phyloP scores from a whole-genome alignment of 352 stramenopile species.

The Plasmopara viticola region DNA sequence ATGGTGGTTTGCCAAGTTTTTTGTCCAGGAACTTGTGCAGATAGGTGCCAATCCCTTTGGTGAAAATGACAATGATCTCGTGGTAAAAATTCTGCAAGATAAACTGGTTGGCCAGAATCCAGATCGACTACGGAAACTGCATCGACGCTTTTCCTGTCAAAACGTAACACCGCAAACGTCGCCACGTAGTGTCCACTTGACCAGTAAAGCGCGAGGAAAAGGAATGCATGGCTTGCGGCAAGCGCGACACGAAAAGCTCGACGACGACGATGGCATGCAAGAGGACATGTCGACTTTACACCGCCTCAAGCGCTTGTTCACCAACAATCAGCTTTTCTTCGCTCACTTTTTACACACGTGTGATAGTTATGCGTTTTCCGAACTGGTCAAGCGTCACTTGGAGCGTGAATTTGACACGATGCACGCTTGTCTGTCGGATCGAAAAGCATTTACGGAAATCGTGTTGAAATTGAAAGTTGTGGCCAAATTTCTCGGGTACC shows the following conservation, averaged over 20 bases:
- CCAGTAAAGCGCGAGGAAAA: slow-evolving; percentile 10
- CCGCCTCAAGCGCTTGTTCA: slow-evolving; percentile 36
- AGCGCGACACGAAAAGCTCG: slow-evolving; percentile 4
- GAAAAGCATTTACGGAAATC: slow-evolving; percentile 54
- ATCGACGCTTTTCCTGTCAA: slow-evolving; percentile 61
- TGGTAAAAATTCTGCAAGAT: slow-evolving; percentile 63
- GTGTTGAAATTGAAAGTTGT: slow-evolving; percentile 56
- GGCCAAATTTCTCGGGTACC: slow-evolving; percentile 62
- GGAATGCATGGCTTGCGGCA: slow-evolving; percentile 9
- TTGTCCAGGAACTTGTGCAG: slow-evolving; percentile 62
- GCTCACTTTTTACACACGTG: slow-evolving; percentile 61
- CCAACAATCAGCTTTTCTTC: slow-evolving; percentile 72
- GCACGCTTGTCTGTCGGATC: slow-evolving; percentile 22
- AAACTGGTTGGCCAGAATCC: slow-evolving; percentile 61
- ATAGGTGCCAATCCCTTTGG: slow-evolving; percentile 61
- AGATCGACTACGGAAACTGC: slow-evolving; percentile 57
- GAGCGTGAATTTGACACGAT: slow-evolving; percentile 37
- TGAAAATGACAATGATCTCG: slow-evolving; percentile 67
- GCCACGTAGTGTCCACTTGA: background rate
- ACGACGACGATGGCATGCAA: slow-evolving; percentile 14
- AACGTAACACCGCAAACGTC: slow-evolving; percentile 19
- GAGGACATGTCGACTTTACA: slow-evolving; percentile 23
- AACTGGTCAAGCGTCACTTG: slow-evolving; percentile 53
- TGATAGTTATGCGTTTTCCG: slow-evolving; percentile 58
- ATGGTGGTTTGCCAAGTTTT: slow-evolving; percentile 77